Evolutionary conservation across 352 stramenopile species (phyloP), one percentile per base, ranked within the genome.

Genomic region (Thraustotheca clavata): DNA sequence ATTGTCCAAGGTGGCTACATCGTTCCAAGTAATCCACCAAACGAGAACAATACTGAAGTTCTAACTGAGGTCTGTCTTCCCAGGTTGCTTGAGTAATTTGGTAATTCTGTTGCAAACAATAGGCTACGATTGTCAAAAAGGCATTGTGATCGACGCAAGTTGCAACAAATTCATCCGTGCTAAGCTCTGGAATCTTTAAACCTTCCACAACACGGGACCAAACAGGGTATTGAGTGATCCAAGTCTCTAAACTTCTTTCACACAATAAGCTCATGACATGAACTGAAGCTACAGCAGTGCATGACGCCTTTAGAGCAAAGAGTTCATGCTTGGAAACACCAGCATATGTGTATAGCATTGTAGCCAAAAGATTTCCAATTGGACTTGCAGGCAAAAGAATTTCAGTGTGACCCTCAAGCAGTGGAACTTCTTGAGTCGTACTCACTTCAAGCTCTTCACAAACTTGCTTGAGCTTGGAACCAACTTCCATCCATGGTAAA

Each of bases 231-330:
- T 79, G 22, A 73, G 74, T 3, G 83, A 79, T 38, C 90, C 82
- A 91, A 41, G 87, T 88, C 67, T 91, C 83, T 35, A 94, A 90
- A 59, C 83, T 88, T 35, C 84, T 83, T 62, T 94, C 86, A 0
- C 81, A 71, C 6, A 92, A 79, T 18, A 84, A 74, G 60, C 79
- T 88, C 83, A 94, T 91, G 3, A 90, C 75, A 27, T 90, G 74
- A 12, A 94, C 86, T 0, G 80, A 92, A 33, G 86, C 86, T 33
- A 94, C 74, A 0, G 83, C 77, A n/a, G 79, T 79, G 35, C 82
- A 77, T 60, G 92, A 91, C 1, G 75, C 83, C 46, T 89, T 55
- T 36, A 94, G 89, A 68, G 79, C 91, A 82, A 82, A 91, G 6
- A 94, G 48, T 18, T 91, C 61, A 26, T 60, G 33, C 11, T 18